Evolutionary conservation across 129 eudicot genomes (phyloP), one percentile per base, ranked within the genome.

Genomic region (Flaveria sonorensis): DNA sequence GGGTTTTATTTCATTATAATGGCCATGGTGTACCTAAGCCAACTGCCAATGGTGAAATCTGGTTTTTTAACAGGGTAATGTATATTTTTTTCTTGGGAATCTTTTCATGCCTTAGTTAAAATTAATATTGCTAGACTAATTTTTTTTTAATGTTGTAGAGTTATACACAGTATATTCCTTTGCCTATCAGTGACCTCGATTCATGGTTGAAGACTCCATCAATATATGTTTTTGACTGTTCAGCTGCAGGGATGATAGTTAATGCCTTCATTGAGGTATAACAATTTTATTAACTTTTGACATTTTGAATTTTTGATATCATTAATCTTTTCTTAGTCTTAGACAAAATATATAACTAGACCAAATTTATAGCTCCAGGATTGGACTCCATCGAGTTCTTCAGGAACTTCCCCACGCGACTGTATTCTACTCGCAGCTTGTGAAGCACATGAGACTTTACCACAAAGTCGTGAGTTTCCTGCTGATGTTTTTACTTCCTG

Each of bases 21-120:
- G 99, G 99, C 32, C 97, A 95, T 82, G 99, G 99, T 51, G 99
- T 95, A 69, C 97, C 99, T 47, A 95, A 95, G 82, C 99, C 99
- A 68, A 91, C 99, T 40, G 73, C 94, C 45, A 95, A 85, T 72
- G 97, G 97, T 68, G 99, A 95, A 89, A 91, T 95, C 61, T 95
- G 99, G 99, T 88, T 95, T 32, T 95, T 89, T 53, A 95, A 95
- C 86, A 91, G 89, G 95, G 99, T 83, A 81, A 59, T 61, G 20
- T 68, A 3, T 20, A 14, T 70, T 45, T 13, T 23, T 21, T 19
- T 71, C 73, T 50, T 11, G 19, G 47, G 18, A 48, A 32, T 46
- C 45, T 68, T 23, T 62, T 48, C 39, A 47, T 24, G 4, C 66
- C 13, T 46, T 63, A 18, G 70, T 8, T 56, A 64, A 55, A 19